These are phyloP conservation scores for Mucor lusitanicus DNA, from an alignment of 371 early-diverging fungal species.

Conservation along the genomic window DNA sequence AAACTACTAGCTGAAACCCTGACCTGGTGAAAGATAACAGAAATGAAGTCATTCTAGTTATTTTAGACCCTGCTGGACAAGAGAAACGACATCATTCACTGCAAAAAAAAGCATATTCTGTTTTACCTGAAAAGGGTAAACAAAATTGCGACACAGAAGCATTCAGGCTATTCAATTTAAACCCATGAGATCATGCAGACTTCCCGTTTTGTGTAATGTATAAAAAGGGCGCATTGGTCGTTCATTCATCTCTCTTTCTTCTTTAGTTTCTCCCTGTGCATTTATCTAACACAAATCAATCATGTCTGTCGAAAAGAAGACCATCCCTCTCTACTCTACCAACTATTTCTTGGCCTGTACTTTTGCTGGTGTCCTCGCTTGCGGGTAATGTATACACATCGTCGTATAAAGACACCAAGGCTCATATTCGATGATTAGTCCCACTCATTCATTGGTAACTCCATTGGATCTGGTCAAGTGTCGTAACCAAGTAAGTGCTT, in stretches of 20 bases:
- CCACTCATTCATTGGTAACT: slow-evolving; percentile 70
- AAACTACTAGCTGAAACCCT: background rate
- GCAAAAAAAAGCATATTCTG: background rate
- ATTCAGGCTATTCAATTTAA: slow-evolving; percentile 7
- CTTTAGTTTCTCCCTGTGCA: background rate
- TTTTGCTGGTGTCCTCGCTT: slow-evolving; percentile 67
- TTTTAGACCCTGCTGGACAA: background rate
- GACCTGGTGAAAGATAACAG: background rate
- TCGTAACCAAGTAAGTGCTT: slow-evolving; percentile 56
- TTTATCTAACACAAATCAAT: background rate
- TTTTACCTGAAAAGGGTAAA: slow-evolving; percentile 9
- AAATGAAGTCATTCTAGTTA: background rate
- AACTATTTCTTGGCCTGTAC: slow-evolving; percentile 55
- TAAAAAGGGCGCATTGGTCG: background rate
- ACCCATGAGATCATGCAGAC: slow-evolving; percentile 2
- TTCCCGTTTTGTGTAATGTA: background rate
- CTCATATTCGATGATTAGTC: slow-evolving; percentile 29
- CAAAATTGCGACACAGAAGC: background rate
- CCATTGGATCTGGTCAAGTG: slow-evolving; percentile 79
- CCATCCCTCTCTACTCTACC: slow-evolving; percentile 42
- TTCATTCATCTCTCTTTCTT: background rate
- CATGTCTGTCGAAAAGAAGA: slow-evolving; percentile 2
- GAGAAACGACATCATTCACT: background rate
- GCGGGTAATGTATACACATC: slow-evolving; percentile 25
- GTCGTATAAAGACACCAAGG: too few relatives aligned